Evolutionary conservation across 2,329 filamentous ascomycete species (phyloP).

Genomic region (Trichoderma atroviride): DNA sequence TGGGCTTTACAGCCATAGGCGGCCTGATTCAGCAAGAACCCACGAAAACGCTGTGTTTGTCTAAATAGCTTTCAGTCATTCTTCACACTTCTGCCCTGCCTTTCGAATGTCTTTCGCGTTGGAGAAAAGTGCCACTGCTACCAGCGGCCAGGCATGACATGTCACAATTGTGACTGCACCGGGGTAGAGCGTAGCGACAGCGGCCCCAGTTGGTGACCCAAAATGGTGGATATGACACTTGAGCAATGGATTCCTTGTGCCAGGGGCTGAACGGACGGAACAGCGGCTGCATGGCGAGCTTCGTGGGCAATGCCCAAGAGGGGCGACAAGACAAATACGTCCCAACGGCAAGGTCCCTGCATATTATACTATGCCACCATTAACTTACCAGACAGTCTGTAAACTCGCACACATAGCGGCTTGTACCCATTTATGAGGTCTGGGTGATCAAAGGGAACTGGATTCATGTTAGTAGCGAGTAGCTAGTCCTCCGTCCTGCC

Average conservation of each 20-base stretch:
- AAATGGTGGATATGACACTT: slow-evolving; percentile 1
- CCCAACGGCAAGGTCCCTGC: background rate
- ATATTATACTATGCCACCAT: background rate
- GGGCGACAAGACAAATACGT: background rate
- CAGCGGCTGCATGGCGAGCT: background rate
- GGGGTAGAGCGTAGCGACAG: background rate
- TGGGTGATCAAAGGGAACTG: background rate
- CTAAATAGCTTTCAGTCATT: background rate
- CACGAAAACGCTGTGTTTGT: background rate
- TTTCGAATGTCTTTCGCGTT: background rate
- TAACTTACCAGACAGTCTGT: background rate
- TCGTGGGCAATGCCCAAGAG: background rate
- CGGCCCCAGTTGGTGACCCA: background rate
- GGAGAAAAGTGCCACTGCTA: background rate
- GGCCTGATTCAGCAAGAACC: background rate
- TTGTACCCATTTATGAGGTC: background rate
- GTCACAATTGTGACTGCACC: slow-evolving; percentile 22
- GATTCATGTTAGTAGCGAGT: background rate
- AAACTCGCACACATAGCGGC: background rate
- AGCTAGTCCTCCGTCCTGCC: background rate
- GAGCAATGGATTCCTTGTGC: background rate
- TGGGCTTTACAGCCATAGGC: background rate
- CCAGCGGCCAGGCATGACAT: slow-evolving; percentile 19
- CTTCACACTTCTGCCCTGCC: background rate
- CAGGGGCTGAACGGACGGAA: background rate